phyloP scores from a whole-genome alignment of 176 grass and related monocot genomes.

The Guadua angustifolia region DNA sequence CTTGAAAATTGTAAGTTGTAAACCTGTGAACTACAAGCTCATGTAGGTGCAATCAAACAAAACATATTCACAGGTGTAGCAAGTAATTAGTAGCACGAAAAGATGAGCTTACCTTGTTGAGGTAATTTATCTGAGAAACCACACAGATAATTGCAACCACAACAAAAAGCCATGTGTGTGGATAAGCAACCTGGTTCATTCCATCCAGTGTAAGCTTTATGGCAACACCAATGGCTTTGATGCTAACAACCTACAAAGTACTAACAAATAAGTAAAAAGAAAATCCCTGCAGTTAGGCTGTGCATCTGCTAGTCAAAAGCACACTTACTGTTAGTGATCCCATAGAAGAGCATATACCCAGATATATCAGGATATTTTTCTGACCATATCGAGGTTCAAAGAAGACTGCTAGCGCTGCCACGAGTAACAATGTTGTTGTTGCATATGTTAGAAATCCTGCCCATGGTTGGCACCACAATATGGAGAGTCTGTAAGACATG shows the following conservation, averaged over 20 bases:
- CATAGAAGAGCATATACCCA: constrained; percentile 93
- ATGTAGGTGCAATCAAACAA: constrained; percentile 6
- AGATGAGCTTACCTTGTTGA: constrained; percentile 75
- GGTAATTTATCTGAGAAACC: constrained; percentile 92
- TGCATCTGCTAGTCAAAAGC: constrained; percentile 20
- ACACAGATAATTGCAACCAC: constrained; percentile 74
- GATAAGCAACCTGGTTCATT: constrained; percentile 79
- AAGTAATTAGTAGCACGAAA: background rate
- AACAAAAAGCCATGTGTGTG: constrained; percentile 88
- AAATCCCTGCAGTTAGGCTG: constrained; percentile 10
- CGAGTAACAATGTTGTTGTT: constrained; percentile 51
- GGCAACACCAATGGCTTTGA: constrained; percentile 94
- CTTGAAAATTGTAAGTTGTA: background rate
- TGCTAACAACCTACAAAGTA: constrained; percentile 79
- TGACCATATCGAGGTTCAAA: constrained; percentile 92
- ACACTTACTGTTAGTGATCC: constrained; percentile 88
- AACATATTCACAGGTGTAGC: constrained; percentile 9
- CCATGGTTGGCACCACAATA: constrained; percentile 21
- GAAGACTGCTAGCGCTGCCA: constrained; percentile 62
- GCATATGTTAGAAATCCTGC: constrained; percentile 87
- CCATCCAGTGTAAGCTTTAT: constrained; percentile 92
- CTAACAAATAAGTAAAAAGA: background rate
- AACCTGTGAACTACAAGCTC: background rate
- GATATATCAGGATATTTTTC: constrained; percentile 88
- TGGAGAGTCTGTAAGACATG: constrained; percentile 30